Evolutionary conservation across 73 alveolate genomes (phyloP), one percentile per base, ranked within the genome.

Genomic region (Effrenium voratum): DNA sequence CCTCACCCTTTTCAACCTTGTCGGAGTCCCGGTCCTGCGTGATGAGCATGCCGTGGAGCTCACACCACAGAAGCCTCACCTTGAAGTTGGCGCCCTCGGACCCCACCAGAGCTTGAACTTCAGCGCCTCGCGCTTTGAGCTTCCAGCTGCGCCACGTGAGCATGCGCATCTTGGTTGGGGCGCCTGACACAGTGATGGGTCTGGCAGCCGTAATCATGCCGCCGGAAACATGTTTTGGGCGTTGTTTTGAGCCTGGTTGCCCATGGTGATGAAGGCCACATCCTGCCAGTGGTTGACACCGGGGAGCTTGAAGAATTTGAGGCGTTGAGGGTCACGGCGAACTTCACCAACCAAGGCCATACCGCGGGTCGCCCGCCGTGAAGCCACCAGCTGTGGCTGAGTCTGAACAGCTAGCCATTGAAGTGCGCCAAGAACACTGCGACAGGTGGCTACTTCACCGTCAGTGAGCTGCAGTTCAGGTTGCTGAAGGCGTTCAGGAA

Each of bases 391-490:
- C n/a, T n/a, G n/a, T n/a, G 91, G 91, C 70, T 80, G 91, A 30
- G 72, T 80, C 49, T 80, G 91, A 3, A 80, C 46, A 6, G 91
- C 91, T 32, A 80, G 32, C 91, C 91, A 80, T 32, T 80, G 91
- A 28, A 80, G 46, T 10, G 76, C 76, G 5, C 93, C 93, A 4
- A 82, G 8, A 5, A 76, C 73, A 2, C 49, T 52, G 0, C 93
- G 73, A 34, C 93, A 82, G 2, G 36, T 43, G 34, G 93, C 2
- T 3, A 82, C 36, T 40, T 82, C 76, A 12, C 34, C 2, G 1
- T 28, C 44, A 22, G 50, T 49, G 73, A 82, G n/a, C 40, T 34
- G 10, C n/a, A 22, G 3, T 1, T 47, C 50, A 15, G 60, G 2
- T 52, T 32, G 24, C 19, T 68, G 28, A 28, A 44, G 30, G 8